phyloP scores from a whole-genome alignment of 2,329 filamentous ascomycete genomes.

The Penicillium sp. region DNA sequence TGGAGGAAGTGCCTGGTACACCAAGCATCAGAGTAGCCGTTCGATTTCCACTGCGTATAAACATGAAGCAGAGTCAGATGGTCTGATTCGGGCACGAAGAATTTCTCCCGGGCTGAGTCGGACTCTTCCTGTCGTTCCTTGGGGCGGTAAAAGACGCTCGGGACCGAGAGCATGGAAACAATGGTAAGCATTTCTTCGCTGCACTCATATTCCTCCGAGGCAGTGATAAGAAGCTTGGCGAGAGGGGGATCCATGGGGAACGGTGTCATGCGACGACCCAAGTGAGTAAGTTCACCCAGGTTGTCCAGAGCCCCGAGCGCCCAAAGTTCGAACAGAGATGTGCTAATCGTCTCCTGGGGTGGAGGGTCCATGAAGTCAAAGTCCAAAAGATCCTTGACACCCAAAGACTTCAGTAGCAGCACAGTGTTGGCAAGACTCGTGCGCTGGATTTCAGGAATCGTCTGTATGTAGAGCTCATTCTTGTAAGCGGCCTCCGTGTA shows the following conservation, averaged over 20 bases:
- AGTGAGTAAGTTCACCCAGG: constrained; percentile 78
- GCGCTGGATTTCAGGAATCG: constrained; percentile 94
- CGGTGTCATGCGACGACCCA: constrained; percentile 89
- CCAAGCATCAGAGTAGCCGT: constrained; percentile 86
- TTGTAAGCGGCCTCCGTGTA: constrained; percentile 93
- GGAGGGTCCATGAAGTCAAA: constrained; percentile 99
- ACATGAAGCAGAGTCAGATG: constrained; percentile 94
- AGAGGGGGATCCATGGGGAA: constrained; percentile 98
- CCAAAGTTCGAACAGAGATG: constrained; percentile 96
- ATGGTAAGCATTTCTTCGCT: constrained; percentile 98
- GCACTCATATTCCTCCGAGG: constrained; percentile 81
- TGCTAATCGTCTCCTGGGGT: constrained; percentile 95
- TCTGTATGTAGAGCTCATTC: constrained; percentile 93
- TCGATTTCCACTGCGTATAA: constrained; percentile 89
- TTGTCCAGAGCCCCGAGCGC: constrained; percentile 90
- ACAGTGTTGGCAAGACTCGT: constrained; percentile 96
- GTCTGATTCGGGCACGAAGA: constrained; percentile 96
- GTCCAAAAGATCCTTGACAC: constrained; percentile 87
- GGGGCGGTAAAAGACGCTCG: constrained; percentile 92
- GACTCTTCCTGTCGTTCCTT: constrained; percentile 97
- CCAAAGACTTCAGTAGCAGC: constrained; percentile 85
- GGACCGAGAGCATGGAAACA: constrained; percentile 95
- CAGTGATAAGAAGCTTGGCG: constrained; percentile 89
- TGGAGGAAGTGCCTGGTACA: constrained; percentile 91
- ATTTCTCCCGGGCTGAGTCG: constrained; percentile 91